phyloP scores from a whole-genome alignment of 257 asterid genomes.

The Fraxinus pennsylvanica region DNA sequence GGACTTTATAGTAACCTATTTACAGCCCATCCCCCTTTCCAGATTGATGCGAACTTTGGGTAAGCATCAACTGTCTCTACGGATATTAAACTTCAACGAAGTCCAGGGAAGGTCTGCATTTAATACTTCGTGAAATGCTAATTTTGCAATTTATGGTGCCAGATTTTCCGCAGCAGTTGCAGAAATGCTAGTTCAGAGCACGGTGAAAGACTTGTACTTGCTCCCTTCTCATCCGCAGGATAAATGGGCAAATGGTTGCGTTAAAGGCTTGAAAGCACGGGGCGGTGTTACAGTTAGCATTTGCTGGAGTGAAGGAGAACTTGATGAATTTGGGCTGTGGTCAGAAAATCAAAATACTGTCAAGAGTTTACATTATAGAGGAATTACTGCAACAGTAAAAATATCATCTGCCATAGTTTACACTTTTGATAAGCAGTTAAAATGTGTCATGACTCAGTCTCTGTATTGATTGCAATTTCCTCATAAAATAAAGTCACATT shows the following conservation, averaged over 20 bases:
- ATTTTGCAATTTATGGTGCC: slow-evolving; percentile 13
- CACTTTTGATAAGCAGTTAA: slow-evolving; percentile 59
- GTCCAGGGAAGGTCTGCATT: too few species aligned
- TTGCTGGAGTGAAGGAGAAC: slow-evolving; percentile 71
- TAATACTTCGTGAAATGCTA: too few species aligned
- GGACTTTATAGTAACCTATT: slow-evolving; percentile 76
- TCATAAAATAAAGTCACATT: background rate
- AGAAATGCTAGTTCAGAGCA: slow-evolving; percentile 85
- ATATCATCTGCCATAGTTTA: slow-evolving; percentile 47
- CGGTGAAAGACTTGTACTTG: slow-evolving; percentile 55
- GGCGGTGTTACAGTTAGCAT: slow-evolving; percentile 61
- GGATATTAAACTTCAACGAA: background rate
- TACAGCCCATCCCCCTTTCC: slow-evolving; percentile 85
- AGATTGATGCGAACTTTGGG: slow-evolving; percentile 90
- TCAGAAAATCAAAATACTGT: slow-evolving; percentile 33
- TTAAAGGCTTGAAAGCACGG: slow-evolving; percentile 63
- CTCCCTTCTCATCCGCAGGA: slow-evolving; percentile 79
- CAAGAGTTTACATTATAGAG: slow-evolving; percentile 58
- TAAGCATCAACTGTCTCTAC: slow-evolving; percentile 21
- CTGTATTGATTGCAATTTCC: slow-evolving; percentile 11
- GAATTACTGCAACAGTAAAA: slow-evolving; percentile 32
- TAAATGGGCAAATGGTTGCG: slow-evolving; percentile 65
- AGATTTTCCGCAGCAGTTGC: slow-evolving; percentile 78
- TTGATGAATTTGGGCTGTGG: slow-evolving; percentile 64
- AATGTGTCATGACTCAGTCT: slow-evolving; percentile 40